Evolutionary conservation across 306 rosid genomes (phyloP), one percentile per base, ranked within the genome.

Genomic region (Carpinus fangiana): DNA sequence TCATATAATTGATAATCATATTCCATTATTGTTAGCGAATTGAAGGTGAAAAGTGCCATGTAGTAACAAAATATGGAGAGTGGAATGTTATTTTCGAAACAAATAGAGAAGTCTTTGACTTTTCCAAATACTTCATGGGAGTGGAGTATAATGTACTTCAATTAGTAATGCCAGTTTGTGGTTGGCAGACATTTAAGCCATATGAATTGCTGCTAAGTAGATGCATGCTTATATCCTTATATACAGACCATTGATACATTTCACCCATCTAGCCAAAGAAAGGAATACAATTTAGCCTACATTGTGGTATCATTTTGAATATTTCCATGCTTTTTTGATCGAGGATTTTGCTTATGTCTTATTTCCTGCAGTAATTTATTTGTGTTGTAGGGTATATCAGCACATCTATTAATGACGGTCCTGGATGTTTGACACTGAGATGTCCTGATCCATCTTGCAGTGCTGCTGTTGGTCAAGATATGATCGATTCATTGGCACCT

Each of bases 401-500:
- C 77, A 93, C 89, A 69, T 85, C 96, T 64, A 89, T 93, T 66
- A 86, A 85, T 56, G 97, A 88, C 59, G 96, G 97, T 46, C 93
- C 92, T 0, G 97, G 96, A 81, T 93, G 97, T 80, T 87, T 93
- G 87, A 72, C 50, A 78, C 89, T 93, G 84, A 90, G 84, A 87
- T 93, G 97, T 85, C 97, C 97, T 52, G 87, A 85, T 81, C 97
- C 96, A 14, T 48, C 87, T 76, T 93, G 97, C 69, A 86, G 85
- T 67, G 92, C 94, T 66, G 90, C 92, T 72, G 83, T 93, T 75
- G 94, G 85, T 73, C 88, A 90, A 81, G 91, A 85, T 73, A 89
- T 90, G 97, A 83, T 93, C 59, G 68, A 81, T 70, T 77, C 61
- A 20, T 76, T 93, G 85, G 87, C 74, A 26, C 70, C 86, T 11